Evolutionary conservation across 768 basidiomycete genomes (phyloP).

Genomic region (Amanita pseudoporphyria): DNA sequence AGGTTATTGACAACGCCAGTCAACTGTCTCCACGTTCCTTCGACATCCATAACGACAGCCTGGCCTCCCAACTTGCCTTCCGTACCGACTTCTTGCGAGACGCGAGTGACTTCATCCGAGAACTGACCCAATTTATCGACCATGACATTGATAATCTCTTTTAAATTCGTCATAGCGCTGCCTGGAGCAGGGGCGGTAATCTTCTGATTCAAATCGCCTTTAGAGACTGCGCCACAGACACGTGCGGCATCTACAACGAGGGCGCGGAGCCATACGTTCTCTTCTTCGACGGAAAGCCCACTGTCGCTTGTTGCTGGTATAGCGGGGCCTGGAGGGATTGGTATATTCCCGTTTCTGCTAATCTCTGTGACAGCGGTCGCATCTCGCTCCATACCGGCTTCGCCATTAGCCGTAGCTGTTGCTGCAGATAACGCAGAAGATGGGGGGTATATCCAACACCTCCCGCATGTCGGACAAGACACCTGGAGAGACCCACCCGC

Average conservation of each 20-base stretch:
- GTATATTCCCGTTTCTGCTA: neutral
- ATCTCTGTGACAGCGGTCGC: neutral
- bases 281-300: constrained; percentile 17
- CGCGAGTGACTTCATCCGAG: constrained; percentile 85
- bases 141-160: constrained; percentile 71
- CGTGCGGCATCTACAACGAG: constrained; percentile 78
- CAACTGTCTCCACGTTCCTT: constrained; percentile 84
- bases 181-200: constrained; percentile 74
- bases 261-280: constrained; percentile 70
- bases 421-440: constrained; percentile 12
- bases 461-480: constrained; percentile 39
- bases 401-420: neutral
- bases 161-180: constrained; percentile 71
- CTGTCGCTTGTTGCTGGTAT: constrained; percentile 3
- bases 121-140: constrained; percentile 69
- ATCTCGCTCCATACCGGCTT: neutral
- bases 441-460: constrained; percentile 24
- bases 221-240: constrained; percentile 73
- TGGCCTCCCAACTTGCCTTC: constrained; percentile 83
- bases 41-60: constrained; percentile 77
- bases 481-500: neutral
- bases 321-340: neutral
- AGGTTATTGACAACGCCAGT: constrained; percentile 79
- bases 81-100: constrained; percentile 77
- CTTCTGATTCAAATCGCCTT: constrained; percentile 68